A percentile compares a stretch with the other conserved stretches of the same genome.
phyloP scores from a whole-genome alignment of 1,139 yeast species.

The Kodamaea arcana region DNA sequence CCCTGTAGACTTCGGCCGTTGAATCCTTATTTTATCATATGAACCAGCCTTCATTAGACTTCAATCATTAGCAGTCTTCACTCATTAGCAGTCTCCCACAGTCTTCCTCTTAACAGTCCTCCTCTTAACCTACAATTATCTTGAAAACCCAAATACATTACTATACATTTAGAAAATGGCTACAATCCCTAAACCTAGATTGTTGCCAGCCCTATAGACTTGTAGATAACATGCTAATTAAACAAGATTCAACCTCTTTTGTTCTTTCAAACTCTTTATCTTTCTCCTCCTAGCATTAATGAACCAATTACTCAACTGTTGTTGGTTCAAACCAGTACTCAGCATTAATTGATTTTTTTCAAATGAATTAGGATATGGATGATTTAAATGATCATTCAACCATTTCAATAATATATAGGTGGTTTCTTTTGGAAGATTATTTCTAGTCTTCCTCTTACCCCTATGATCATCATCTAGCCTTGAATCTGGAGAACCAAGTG shows the following conservation, averaged over 20 bases:
- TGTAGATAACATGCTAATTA: constrained; percentile 4
- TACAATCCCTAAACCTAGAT: too few relatives aligned
- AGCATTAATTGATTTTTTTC: constrained; percentile 79
- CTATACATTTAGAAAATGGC: too few relatives aligned
- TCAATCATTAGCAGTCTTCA: too few relatives aligned
- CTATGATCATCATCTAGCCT: constrained; percentile 6
- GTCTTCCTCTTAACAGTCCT: too few relatives aligned
- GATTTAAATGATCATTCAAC: constrained; percentile 80
- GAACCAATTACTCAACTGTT: constrained; percentile 94
- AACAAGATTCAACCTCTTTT: constrained; percentile 23
- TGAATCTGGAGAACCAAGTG: constrained; percentile 2
- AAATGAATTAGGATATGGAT: constrained; percentile 91
- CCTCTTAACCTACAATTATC: too few relatives aligned
- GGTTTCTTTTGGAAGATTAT: constrained; percentile 84
- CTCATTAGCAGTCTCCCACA: too few relatives aligned
- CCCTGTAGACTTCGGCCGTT: too few relatives aligned
- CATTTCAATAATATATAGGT: constrained; percentile 78
- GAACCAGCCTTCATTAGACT: too few relatives aligned
- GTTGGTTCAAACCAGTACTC: constrained; percentile 83
- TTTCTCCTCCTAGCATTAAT: constrained; percentile 91
- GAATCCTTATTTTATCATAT: too few relatives aligned
- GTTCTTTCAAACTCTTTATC: constrained; percentile 49
- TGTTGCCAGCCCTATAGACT: too few relatives aligned
- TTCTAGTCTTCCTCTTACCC: constrained; percentile 49
- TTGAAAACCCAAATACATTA: too few relatives aligned